Base-by-base conservation (phyloP, 2,329 filamentous ascomycete genomes). In the Intubia oerlemansii region DNA sequence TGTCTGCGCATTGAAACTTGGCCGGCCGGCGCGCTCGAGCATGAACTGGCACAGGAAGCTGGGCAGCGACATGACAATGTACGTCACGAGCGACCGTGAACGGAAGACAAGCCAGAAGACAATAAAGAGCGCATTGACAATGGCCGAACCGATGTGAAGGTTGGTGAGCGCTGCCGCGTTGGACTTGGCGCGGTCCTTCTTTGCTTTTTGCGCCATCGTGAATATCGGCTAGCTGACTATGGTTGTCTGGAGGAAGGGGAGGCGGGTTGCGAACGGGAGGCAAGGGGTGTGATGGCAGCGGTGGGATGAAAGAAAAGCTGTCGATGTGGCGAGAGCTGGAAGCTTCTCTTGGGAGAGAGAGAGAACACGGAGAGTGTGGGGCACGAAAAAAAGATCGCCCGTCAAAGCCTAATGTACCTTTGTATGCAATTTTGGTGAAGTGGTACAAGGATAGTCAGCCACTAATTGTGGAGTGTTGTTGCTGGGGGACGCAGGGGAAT, bases 1-100 rank as follows among this genome's bases (percentile, higher is more conserved):
- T 27, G 67, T 71, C 16, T 55, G 53, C 14, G 69, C 47, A 21
- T 21, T 21, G 46, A 73, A 78, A 35, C 59, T 71, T 15, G 88
- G 88, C 8, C 85, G 77, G 10, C 79, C 81, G 7, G 82, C 69
- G 26, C 65, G 64, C 51, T 98, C 88, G 36, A 98, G 73, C 42
- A 81, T 72, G 45, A 79, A 76, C 49, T 95, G 71, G 52, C 88
- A 81, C 40, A 74, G 44, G 29, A 91, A 60, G 29, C 74, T 70
- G 0, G 88, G 88, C 0, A 65, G 48, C 3, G 76, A 80, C 37
- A 93, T 55, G 24, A 82, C 36, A 33, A 68, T 46, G 51, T 91
- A 98, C 34, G 68, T 57, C 29, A 71, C 50, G 15, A 73, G 53
- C 10, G 68, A 72, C 35, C 71, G 74, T 19, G 65, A 59, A 34